Conservation (phyloP, 768 basidiomycete genomes). For the Trametes punicea region DNA sequence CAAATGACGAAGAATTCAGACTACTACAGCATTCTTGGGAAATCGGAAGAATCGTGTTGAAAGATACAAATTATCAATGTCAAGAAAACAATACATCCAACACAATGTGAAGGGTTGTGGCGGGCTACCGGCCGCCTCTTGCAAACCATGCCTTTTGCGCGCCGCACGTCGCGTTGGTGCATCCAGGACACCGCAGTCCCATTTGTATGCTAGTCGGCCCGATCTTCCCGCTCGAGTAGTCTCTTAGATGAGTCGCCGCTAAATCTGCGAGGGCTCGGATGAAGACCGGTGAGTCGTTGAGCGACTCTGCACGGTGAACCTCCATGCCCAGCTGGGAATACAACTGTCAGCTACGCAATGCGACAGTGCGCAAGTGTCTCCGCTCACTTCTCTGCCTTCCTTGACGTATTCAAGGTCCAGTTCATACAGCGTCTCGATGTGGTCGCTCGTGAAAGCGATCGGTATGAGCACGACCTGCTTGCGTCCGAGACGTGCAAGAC, state of each 20-base stretch:
- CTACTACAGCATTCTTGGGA: neutral
- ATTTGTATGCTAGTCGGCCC: constrained; percentile 77
- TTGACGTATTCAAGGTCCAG: constrained; percentile 90
- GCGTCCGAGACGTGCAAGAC: constrained; percentile 69
- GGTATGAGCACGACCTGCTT: constrained; percentile 84
- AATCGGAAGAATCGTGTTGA: neutral
- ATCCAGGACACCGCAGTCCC: constrained; percentile 88
- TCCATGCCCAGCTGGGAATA: constrained; percentile 84
- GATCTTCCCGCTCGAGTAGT: constrained; percentile 49
- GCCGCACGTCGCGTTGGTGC: constrained; percentile 84
- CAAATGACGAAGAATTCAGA: too few relatives aligned
- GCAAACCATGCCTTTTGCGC: constrained; percentile 90
- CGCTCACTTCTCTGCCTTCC: constrained; percentile 83
- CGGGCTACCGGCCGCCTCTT: constrained; percentile 52
- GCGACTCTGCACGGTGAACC: constrained; percentile 81
- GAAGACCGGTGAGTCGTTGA: constrained; percentile 96
- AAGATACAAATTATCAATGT: neutral
- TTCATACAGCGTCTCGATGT: constrained; percentile 98
- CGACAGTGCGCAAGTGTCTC: neutral
- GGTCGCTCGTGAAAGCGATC: constrained; percentile 98
- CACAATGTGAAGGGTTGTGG: neutral
- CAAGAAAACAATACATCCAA: constrained; percentile 1
- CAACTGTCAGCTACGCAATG: constrained; percentile 1
- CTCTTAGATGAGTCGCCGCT: constrained; percentile 71
- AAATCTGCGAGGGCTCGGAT: constrained; percentile 94